Percentiles rank a stretch among this genome's conserved stretches.
Conservation (phyloP, 352 stramenopile genomes). For the Globisporangium mamillatum region DNA sequence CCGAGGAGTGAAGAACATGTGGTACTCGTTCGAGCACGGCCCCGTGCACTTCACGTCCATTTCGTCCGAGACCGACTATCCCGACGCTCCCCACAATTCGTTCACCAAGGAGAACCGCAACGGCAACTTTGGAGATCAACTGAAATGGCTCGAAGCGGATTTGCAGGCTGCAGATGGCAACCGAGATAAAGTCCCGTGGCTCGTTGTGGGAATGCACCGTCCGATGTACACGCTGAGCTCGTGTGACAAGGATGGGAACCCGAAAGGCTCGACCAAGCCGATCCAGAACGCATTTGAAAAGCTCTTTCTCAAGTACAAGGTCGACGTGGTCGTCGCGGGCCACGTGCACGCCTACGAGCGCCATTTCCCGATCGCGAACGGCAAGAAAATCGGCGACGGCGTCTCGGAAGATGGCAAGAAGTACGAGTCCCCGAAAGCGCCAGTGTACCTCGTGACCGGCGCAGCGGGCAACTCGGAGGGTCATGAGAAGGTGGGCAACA, state of each 20-base stretch:
- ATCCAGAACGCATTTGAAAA: slow-evolving; percentile 76
- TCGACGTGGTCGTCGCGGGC: slow-evolving; percentile 82
- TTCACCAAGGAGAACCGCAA: slow-evolving; percentile 29
- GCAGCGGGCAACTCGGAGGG: slow-evolving; percentile 60
- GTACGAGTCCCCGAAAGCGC: slow-evolving; percentile 58
- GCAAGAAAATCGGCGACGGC: slow-evolving; percentile 36
- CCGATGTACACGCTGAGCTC: slow-evolving; percentile 31
- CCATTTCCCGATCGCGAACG: slow-evolving; percentile 51
- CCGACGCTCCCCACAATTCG: slow-evolving; percentile 34
- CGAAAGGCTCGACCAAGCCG: slow-evolving; percentile 15
- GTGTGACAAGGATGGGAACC: slow-evolving; percentile 18
- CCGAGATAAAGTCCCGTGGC: slow-evolving; percentile 41
- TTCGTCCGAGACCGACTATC: slow-evolving; percentile 77
- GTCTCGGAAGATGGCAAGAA: slow-evolving; percentile 46
- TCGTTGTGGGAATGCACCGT: slow-evolving; percentile 55
- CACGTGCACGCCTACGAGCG: slow-evolving; percentile 88
- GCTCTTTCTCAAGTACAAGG: slow-evolving; percentile 82
- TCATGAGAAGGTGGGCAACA: slow-evolving; percentile 15
- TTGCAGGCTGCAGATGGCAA: slow-evolving; percentile 44
- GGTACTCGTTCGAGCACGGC: slow-evolving; percentile 87
- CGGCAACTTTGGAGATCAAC: slow-evolving; percentile 44
- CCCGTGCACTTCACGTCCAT: slow-evolving; percentile 82
- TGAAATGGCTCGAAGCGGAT: slow-evolving; percentile 48
- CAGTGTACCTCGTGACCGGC: slow-evolving; percentile 68
- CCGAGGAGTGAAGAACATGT: slow-evolving; percentile 71